A percentile compares a stretch with the other conserved stretches of the same genome.
Evolutionary conservation across 106 monocot genomes (phyloP).

Genomic region (Acorus calamus): DNA sequence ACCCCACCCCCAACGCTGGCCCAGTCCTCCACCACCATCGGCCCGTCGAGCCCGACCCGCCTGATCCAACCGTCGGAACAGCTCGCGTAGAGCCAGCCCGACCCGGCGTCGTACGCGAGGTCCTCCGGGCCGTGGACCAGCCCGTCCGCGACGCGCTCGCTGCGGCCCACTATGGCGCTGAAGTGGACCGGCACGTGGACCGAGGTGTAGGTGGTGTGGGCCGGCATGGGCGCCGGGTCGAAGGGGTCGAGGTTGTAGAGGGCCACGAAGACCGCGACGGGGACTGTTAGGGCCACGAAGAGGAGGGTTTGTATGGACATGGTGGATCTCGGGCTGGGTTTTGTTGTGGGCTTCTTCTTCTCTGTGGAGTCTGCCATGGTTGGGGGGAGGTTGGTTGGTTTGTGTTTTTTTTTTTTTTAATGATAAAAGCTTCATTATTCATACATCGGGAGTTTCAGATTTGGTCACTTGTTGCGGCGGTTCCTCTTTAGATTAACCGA

Average conservation of each 20-base stretch:
- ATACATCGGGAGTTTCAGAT: too few species aligned
- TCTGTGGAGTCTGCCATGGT: too few species aligned
- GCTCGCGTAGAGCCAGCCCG: constrained; percentile 38
- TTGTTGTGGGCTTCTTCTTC: too few species aligned
- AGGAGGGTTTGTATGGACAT: background rate
- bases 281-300: background rate
- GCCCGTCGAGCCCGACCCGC: constrained; percentile 10
- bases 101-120: constrained; percentile 38
- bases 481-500: too few species aligned
- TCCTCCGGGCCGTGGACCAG: constrained; percentile 48
- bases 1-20: background rate
- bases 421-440: too few species aligned
- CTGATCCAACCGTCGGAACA: constrained; percentile 63
- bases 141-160: constrained; percentile 52
- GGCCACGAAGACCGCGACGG: constrained; percentile 1
- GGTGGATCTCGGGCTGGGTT: too few species aligned
- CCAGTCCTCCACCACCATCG: constrained; percentile 9
- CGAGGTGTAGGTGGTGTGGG: constrained; percentile 5
- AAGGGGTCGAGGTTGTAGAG: constrained; percentile 15
- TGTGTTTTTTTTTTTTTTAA: too few species aligned
- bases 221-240: constrained; percentile 29
- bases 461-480: too few species aligned
- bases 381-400: too few species aligned
- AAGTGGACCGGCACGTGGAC: constrained; percentile 13
- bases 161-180: constrained; percentile 4